Evolutionary conservation across 257 asterid genomes (phyloP).

Genomic region (Cordia subcordata): DNA sequence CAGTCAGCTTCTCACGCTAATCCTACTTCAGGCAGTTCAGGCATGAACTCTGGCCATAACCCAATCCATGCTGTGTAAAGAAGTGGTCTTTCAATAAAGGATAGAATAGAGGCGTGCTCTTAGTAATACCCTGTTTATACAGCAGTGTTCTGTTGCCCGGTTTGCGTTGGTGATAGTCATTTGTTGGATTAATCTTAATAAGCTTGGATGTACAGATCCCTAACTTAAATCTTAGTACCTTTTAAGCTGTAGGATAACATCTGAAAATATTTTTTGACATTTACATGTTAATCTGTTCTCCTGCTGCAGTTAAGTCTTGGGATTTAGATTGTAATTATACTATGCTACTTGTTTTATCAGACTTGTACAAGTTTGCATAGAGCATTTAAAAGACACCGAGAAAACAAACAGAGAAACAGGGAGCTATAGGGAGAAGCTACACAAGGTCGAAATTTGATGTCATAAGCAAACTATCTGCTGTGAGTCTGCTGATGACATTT

Average conservation of each 20-base stretch:
- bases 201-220: background rate
- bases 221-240: background rate
- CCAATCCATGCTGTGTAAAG: constrained; percentile 72
- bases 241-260: background rate
- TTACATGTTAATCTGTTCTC: background rate
- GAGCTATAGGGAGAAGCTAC: too few relatives aligned
- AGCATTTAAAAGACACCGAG: too few relatives aligned
- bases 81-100: constrained; percentile 10
- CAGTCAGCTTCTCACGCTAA: constrained; percentile 96
- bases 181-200: background rate
- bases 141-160: too few relatives aligned
- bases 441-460: too few relatives aligned
- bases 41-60: constrained; percentile 59
- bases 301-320: background rate
- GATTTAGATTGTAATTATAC: too few relatives aligned
- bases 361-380: too few relatives aligned
- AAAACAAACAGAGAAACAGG: too few relatives aligned
- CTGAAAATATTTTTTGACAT: background rate
- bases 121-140: background rate
- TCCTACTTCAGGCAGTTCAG: constrained; percentile 51
- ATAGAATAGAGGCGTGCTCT: constrained; percentile 8
- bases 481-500: too few relatives aligned
- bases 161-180: background rate
- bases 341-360: too few relatives aligned
- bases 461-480: too few relatives aligned